Conservation (phyloP, 148 eudicot species). For the Bassia scoparia region DNA sequence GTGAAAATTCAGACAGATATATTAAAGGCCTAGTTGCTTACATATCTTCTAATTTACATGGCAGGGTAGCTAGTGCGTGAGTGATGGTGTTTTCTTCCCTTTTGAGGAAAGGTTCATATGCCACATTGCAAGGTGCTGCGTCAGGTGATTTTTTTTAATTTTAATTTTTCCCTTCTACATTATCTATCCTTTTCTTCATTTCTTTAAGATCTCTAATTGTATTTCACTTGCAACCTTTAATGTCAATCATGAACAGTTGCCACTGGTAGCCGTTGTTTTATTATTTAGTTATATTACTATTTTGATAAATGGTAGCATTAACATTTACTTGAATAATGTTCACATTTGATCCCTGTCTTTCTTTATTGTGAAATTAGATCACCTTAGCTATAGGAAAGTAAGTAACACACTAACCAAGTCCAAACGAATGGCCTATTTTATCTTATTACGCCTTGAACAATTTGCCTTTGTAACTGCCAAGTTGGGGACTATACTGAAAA, state of each 20-base stretch:
- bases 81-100: conserved; percentile 90
- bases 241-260: too few relatives aligned
- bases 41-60: conserved; percentile 6
- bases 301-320: background rate
- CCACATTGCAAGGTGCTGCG: conserved; percentile 93
- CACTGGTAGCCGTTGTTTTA: too few relatives aligned
- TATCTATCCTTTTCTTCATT: background rate
- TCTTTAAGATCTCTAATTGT: background rate
- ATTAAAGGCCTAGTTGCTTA: conserved; percentile 6
- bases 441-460: too few relatives aligned
- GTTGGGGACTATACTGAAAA: too few relatives aligned
- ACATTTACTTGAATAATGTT: background rate
- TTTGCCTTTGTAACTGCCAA: too few relatives aligned
- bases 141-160: conserved; percentile 65
- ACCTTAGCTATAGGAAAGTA: background rate
- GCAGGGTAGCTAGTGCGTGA: conserved; percentile 98
- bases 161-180: too few relatives aligned
- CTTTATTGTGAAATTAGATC: background rate
- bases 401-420: too few relatives aligned
- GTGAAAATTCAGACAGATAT: background rate
- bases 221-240: background rate
- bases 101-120: conserved; percentile 97
- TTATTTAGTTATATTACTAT: too few relatives aligned
- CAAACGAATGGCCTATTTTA: too few relatives aligned
- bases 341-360: background rate